Conservation (phyloP, 2,329 filamentous ascomycete genomes). For the Cladosporium sp. region DNA sequence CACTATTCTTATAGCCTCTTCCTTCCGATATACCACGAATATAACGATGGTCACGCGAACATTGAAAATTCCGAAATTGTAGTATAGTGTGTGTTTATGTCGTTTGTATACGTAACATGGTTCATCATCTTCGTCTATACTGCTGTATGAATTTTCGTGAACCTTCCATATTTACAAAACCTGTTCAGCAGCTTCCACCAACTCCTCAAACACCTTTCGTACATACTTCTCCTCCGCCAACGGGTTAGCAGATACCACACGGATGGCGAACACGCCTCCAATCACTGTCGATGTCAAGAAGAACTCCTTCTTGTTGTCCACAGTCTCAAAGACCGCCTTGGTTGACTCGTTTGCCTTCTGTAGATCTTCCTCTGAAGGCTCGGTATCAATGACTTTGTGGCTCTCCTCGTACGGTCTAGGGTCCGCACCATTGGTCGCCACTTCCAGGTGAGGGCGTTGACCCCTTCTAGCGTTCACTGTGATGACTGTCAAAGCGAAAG, state of each 20-base stretch:
- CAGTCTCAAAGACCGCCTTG: slow-evolving; percentile 70
- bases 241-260: slow-evolving; percentile 73
- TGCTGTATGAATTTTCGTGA: background rate
- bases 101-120: background rate
- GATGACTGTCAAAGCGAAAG: slow-evolving; percentile 78
- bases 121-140: background rate
- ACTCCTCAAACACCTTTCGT: slow-evolving; percentile 68
- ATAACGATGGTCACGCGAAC: slow-evolving; percentile 17
- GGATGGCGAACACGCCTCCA: slow-evolving; percentile 72
- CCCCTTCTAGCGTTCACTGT: slow-evolving; percentile 54
- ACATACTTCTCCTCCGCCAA: slow-evolving; percentile 72
- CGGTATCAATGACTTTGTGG: slow-evolving; percentile 26
- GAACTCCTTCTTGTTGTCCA: slow-evolving; percentile 74
- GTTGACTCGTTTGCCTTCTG: slow-evolving; percentile 67
- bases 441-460: slow-evolving; percentile 28
- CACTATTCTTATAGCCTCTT: background rate
- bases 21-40: slow-evolving; percentile 11
- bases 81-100: slow-evolving; percentile 42
- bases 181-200: slow-evolving; percentile 65
- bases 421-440: slow-evolving; percentile 23
- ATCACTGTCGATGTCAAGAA: slow-evolving; percentile 80
- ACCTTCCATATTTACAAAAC: slow-evolving; percentile 36
- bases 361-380: slow-evolving; percentile 41
- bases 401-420: slow-evolving; percentile 33
- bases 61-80: slow-evolving; percentile 47